Percentiles rank a stretch among this genome's conserved stretches.
These are phyloP conservation scores for Suhomyces anneliseae DNA, from an alignment of 1,139 yeast species.

Conservation along the genomic window DNA sequence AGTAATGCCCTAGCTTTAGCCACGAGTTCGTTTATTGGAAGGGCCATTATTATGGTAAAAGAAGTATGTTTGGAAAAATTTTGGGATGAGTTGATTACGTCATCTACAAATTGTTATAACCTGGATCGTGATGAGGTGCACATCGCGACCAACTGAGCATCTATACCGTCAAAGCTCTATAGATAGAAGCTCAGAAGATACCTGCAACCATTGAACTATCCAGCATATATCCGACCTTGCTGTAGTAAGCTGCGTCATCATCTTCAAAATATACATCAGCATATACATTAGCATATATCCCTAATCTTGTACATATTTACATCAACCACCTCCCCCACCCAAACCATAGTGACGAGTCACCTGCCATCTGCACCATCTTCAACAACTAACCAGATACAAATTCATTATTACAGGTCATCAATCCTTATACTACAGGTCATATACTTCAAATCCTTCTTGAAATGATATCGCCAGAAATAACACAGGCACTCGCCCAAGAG, in stretches of 20 bases:
- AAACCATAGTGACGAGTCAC: too few relatives aligned
- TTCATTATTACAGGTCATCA: too few relatives aligned
- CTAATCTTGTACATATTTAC: too few relatives aligned
- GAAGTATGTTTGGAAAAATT: constrained; percentile 1
- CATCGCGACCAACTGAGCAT: neutral
- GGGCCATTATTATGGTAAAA: constrained; percentile 1
- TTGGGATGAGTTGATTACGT: constrained; percentile 12
- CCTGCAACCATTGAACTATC: too few relatives aligned
- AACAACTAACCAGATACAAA: too few relatives aligned
- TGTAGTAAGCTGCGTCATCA: too few relatives aligned
- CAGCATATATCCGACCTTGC: too few relatives aligned
- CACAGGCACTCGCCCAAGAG: constrained; percentile 34
- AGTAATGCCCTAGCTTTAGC: constrained; percentile 31
- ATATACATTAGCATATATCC: neutral
- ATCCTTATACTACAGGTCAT: too few relatives aligned
- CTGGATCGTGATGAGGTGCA: neutral
- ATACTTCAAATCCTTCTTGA: neutral
- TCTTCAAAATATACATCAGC: neutral
- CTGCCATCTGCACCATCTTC: too few relatives aligned
- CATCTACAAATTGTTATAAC: constrained; percentile 1
- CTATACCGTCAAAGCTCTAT: neutral
- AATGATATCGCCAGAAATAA: constrained; percentile 1
- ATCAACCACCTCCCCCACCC: too few relatives aligned
- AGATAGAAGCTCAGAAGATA: too few relatives aligned
- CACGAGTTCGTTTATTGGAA: constrained; percentile 12